phyloP scores from a whole-genome alignment of 106 monocot genomes.

The Phalaenopsis aphrodite region DNA sequence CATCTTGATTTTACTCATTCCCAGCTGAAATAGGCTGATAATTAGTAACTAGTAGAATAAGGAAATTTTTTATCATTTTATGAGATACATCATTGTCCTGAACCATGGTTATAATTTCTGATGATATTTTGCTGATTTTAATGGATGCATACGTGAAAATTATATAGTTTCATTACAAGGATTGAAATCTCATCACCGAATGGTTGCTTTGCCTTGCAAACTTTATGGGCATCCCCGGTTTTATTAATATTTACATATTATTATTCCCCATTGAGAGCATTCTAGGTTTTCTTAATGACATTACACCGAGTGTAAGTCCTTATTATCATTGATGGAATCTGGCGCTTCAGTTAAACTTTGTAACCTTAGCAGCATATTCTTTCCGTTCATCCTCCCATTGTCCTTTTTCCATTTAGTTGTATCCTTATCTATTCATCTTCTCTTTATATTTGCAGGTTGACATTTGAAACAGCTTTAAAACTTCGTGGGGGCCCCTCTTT shows the following conservation, averaged over 20 bases:
- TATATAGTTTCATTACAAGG: no score
- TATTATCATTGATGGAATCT: neutral
- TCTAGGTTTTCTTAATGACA: neutral
- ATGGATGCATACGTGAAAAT: no score
- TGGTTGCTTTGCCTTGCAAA: neutral
- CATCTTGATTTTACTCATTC: no score
- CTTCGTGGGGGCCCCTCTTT: slow-evolving; percentile 88
- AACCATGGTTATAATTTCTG: no score
- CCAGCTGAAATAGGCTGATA: no score
- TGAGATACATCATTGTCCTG: no score
- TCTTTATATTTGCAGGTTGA: slow-evolving; percentile 50
- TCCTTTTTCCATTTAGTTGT: neutral
- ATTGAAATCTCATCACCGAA: no score
- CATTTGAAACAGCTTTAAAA: slow-evolving; percentile 85
- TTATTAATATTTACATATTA: neutral
- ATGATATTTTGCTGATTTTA: no score
- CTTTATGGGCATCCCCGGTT: neutral
- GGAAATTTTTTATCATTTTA: no score
- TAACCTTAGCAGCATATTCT: neutral
- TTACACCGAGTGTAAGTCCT: neutral
- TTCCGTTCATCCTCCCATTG: neutral
- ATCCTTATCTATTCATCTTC: neutral
- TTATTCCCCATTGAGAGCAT: neutral
- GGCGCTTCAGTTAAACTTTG: neutral
- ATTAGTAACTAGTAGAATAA: no score